phyloP scores from a whole-genome alignment of 345 rosid genomes.

The Sisymbrium irio region DNA sequence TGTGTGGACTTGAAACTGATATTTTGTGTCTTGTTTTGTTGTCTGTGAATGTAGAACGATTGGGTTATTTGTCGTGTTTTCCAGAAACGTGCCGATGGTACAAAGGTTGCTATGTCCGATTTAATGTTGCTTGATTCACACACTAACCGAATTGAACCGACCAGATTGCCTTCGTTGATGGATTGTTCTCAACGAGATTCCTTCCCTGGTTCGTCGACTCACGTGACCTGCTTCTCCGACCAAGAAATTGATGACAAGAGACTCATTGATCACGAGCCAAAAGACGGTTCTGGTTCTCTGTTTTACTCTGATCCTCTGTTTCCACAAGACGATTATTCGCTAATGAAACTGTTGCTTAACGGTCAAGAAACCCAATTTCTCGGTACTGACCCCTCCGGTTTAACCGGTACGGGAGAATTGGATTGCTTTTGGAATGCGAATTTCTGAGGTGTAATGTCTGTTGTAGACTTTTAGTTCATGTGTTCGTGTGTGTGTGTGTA shows the following conservation, averaged over 20 bases:
- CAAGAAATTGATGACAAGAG: conserved; percentile 39
- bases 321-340: conserved; percentile 48
- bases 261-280: conserved; percentile 35
- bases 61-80: conserved; percentile 82
- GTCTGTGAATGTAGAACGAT: conserved; percentile 53
- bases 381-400: conserved; percentile 27
- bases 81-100: conserved; percentile 56
- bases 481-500: conserved; percentile 16
- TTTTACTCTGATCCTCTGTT: conserved; percentile 46
- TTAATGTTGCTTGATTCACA: conserved; percentile 36
- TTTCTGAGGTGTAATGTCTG: conserved; percentile 23
- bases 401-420: conserved; percentile 38
- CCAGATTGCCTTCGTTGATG: conserved; percentile 56
- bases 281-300: conserved; percentile 37
- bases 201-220: conserved; percentile 33
- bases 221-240: conserved; percentile 96
- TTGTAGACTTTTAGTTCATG: conserved; percentile 25
- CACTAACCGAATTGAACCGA: conserved; percentile 28
- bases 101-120: conserved; percentile 48
- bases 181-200: conserved; percentile 47
- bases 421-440: conserved; percentile 50
- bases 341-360: conserved; percentile 50
- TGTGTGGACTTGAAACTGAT: background rate
- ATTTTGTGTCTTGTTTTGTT: background rate
- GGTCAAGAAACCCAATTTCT: conserved; percentile 33